Percentiles rank a stretch among this genome's conserved stretches.
These are phyloP conservation scores for Begonia masoniana DNA, from an alignment of 306 rosid species.

Conservation along the genomic window DNA sequence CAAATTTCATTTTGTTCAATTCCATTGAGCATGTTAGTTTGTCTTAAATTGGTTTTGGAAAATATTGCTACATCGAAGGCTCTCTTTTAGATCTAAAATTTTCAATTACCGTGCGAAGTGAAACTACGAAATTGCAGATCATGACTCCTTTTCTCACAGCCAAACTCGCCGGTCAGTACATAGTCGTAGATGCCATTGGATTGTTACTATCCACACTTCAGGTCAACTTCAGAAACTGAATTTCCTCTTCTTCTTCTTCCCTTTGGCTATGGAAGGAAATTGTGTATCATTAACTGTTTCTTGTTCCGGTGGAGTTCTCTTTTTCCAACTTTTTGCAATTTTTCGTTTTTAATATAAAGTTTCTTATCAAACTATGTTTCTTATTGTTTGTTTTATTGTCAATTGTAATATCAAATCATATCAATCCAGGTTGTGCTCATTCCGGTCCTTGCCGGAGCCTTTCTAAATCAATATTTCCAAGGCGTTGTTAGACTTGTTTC, in stretches of 20 bases:
- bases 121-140: slow-evolving; percentile 32
- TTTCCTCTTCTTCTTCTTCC: background rate
- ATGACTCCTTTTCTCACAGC: slow-evolving; percentile 85
- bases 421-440: slow-evolving; percentile 60
- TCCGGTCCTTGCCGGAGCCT: slow-evolving; percentile 70
- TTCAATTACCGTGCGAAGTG: background rate
- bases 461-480: slow-evolving; percentile 70
- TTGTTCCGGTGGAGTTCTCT: too few species aligned
- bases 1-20: too few species aligned
- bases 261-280: background rate
- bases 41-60: too few species aligned
- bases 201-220: slow-evolving; percentile 59
- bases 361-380: too few species aligned
- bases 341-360: too few species aligned
- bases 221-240: slow-evolving; percentile 14
- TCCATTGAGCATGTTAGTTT: too few species aligned
- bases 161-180: slow-evolving; percentile 78
- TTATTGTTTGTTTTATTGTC: too few species aligned
- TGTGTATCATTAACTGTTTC: too few species aligned
- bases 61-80: too few species aligned
- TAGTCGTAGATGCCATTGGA: slow-evolving; percentile 68
- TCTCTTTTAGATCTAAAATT: background rate
- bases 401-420: too few species aligned
- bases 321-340: too few species aligned
- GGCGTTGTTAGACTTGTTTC: slow-evolving; percentile 51